Percentiles rank a stretch among this genome's conserved stretches.
Conservation (phyloP, 73 alveolate species). For the Paramecium bursaria region DNA sequence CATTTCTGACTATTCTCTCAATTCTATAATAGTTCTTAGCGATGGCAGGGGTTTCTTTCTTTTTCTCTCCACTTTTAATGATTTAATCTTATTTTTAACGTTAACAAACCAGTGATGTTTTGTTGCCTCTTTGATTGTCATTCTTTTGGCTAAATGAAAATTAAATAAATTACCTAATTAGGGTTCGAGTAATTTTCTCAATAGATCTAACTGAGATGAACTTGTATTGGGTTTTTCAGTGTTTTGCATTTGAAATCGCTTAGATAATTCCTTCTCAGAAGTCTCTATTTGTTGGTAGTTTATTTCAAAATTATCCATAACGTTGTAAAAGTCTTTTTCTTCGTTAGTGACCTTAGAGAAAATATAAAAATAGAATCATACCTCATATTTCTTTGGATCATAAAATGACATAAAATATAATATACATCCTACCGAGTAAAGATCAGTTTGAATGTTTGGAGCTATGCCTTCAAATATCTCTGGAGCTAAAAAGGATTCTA, state of each 20-base stretch:
- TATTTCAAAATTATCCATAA: conserved; percentile 57
- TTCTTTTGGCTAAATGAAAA: conserved; percentile 43
- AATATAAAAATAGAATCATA: neutral
- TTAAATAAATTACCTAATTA: conserved; percentile 23
- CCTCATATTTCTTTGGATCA: conserved; percentile 42
- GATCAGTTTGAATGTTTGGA: conserved; percentile 40
- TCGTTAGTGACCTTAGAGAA: neutral
- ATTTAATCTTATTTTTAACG: conserved; percentile 45
- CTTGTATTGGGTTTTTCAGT: neutral
- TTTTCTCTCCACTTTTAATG: conserved; percentile 49
- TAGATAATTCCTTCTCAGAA: conserved; percentile 13
- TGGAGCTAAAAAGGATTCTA: conserved; percentile 46
- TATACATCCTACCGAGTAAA: conserved; percentile 50
- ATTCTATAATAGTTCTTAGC: conserved; percentile 51
- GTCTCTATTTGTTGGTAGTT: neutral
- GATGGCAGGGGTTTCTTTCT: conserved; percentile 54
- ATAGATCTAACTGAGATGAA: conserved; percentile 36
- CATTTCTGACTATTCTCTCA: conserved; percentile 55
- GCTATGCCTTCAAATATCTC: conserved; percentile 56
- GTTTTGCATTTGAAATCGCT: conserved; percentile 3
- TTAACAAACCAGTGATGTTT: conserved; percentile 64
- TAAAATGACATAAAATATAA: conserved; percentile 42
- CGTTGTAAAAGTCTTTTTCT: conserved; percentile 50
- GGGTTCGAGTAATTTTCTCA: conserved; percentile 14
- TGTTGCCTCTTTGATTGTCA: conserved; percentile 52